A percentile compares a stretch with the other conserved stretches of the same genome.
Conservation (phyloP, 1,139 yeast genomes). For the Scheffersomyces stambukii region DNA sequence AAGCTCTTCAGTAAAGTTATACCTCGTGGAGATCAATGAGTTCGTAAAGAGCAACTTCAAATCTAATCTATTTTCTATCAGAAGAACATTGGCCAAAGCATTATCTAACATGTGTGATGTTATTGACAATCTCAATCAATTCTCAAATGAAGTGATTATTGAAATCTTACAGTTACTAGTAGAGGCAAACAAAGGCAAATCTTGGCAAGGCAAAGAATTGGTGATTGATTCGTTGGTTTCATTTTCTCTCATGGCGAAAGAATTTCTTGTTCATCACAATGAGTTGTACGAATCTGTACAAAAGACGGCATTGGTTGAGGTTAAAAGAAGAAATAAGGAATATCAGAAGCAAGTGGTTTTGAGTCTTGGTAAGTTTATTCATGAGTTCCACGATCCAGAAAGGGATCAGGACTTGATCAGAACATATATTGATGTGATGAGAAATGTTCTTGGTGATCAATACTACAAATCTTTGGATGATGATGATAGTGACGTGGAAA, state of each 20-base stretch:
- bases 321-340: constrained; percentile 59
- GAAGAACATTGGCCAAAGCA: constrained; percentile 70
- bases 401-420: constrained; percentile 33
- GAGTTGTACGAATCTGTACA: constrained; percentile 24
- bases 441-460: constrained; percentile 28
- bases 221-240: constrained; percentile 69
- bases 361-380: constrained; percentile 46
- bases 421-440: constrained; percentile 36
- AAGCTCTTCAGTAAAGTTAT: constrained; percentile 63
- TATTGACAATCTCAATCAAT: constrained; percentile 29
- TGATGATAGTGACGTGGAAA: constrained; percentile 26
- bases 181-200: constrained; percentile 67
- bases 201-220: constrained; percentile 86
- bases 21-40: constrained; percentile 64
- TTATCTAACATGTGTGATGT: constrained; percentile 58
- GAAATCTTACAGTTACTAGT: constrained; percentile 53
- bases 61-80: constrained; percentile 58
- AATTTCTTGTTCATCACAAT: constrained; percentile 13
- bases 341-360: constrained; percentile 58
- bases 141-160: constrained; percentile 20
- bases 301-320: constrained; percentile 52
- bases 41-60: constrained; percentile 47
- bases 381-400: constrained; percentile 39
- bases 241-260: constrained; percentile 45
- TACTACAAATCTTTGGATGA: constrained; percentile 17